Evolutionary conservation across 208 protist genomes (phyloP).

Genomic region (Leishmania braziliensis): DNA sequence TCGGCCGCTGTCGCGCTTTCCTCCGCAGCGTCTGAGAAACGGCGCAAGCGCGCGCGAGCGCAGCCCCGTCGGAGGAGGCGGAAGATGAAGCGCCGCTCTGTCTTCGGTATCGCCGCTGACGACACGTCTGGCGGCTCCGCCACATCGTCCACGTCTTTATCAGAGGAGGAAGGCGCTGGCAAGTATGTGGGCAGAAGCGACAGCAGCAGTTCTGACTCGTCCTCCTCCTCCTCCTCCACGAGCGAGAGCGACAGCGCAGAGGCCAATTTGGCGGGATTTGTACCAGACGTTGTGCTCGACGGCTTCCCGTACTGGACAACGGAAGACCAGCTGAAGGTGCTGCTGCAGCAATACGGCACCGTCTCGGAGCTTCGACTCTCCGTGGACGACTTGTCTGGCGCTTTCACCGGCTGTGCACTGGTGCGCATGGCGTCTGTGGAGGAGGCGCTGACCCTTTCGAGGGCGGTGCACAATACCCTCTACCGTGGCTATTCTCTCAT

Average conservation of each 20-base stretch:
- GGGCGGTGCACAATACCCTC: conserved; percentile 56
- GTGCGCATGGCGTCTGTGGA: conserved; percentile 74
- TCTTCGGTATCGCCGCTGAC: conserved; percentile 5
- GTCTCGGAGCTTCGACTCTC: conserved; percentile 61
- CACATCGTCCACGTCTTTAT: background rate
- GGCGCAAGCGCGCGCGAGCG: conserved; percentile 18
- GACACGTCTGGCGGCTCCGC: background rate
- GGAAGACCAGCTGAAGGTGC: conserved; percentile 73
- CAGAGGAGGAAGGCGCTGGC: background rate
- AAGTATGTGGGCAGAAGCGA: background rate
- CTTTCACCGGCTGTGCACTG: conserved; percentile 79
- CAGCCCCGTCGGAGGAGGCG: conserved; percentile 1
- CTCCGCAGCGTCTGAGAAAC: conserved; percentile 7
- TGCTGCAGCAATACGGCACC: conserved; percentile 69
- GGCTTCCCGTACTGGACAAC: conserved; percentile 84
- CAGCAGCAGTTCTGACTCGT: conserved; percentile 19
- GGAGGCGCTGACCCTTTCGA: conserved; percentile 62
- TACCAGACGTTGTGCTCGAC: conserved; percentile 82
- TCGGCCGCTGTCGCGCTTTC: background rate
- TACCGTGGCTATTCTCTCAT: conserved; percentile 48
- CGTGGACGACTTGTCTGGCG: conserved; percentile 72
- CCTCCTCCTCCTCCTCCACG: conserved; percentile 7
- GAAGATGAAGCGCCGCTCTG: conserved; percentile 16
- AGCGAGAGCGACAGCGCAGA: conserved; percentile 21
- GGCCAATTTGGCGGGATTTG: conserved; percentile 42